Evolutionary conservation across 1,284 basidiomycete species (phyloP), one percentile per base, ranked within the genome.

Genomic region (Papiliotrema terrestris): DNA sequence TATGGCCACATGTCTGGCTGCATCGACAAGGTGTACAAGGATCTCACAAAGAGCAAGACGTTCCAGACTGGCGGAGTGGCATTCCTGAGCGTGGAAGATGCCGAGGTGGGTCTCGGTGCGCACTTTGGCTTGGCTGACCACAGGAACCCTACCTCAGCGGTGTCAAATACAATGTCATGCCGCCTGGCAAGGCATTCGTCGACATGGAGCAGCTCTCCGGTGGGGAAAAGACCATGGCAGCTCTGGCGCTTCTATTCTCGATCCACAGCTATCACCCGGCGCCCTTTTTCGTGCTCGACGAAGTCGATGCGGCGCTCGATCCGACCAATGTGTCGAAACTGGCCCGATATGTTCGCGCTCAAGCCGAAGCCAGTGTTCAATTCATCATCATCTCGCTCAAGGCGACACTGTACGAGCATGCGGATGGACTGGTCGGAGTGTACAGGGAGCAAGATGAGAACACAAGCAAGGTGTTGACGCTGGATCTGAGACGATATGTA

Each of bases 131-230:
- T 35, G 2, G 42, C 32, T 48, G 14, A 49, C 19, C 9, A 20
- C 59, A 96, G 88, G 96, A 98, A 81, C 96, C 96, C 0, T 98
- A 98, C 68, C 83, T 84, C 23, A 89, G 87, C 26, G 96, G 95
- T 55, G 91, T 98, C 78, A 96, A 95, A 75, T 98, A 98, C 73
- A 94, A 97, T 72, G 93, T 94, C 1, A 98, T 98, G 90, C 95
- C 95, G 0, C 94, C 94, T 0, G 95, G 98, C 86, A 99, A 99
- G 75, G 88, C 93, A 6, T 98, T 98, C 82, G 84, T 94, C 61
- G 96, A 98, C 74, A 98, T 98, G 89, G 94, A 98, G 58, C 94
- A 98, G 73, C 80, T 98, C 5, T 98, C 93, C 0, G 96, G 95
- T 51, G 96, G 96, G 23, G 96, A 99, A 75, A 98, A 98, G 80